Percentiles rank a stretch among this genome's conserved stretches.
Conservation (phyloP, 768 basidiomycete genomes). For the Mrakia gelida region DNA sequence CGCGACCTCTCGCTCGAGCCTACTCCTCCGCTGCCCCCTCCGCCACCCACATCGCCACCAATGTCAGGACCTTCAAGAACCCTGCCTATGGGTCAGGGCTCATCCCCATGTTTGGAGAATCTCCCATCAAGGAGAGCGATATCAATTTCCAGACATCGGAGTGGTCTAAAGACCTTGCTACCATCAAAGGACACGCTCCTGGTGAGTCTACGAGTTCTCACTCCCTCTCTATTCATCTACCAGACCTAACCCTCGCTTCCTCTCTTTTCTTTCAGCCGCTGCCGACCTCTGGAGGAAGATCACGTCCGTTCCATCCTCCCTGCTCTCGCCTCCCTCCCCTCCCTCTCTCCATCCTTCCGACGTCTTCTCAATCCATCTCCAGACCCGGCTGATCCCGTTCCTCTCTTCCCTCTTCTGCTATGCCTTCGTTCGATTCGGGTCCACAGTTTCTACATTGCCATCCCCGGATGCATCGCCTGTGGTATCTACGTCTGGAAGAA, state of each 20-base stretch:
- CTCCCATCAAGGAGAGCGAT: slow-evolving; percentile 22
- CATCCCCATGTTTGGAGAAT: slow-evolving; percentile 20
- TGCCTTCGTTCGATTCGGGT: not conserved
- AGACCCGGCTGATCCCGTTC: too few species aligned
- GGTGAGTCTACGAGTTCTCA: slow-evolving; percentile 2
- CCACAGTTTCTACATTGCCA: slow-evolving; percentile 28
- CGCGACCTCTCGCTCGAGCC: not conserved
- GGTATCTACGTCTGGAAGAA: slow-evolving; percentile 25
- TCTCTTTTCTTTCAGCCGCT: slow-evolving; percentile 15
- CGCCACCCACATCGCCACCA: not conserved
- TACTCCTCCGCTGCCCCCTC: slow-evolving; percentile 11
- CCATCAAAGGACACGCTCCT: slow-evolving; percentile 29
- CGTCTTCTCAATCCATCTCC: not conserved
- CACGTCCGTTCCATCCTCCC: slow-evolving; percentile 20
- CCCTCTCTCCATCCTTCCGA: not conserved
- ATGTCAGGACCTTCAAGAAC: not conserved
- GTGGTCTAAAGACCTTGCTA: slow-evolving; percentile 18
- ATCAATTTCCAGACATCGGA: slow-evolving; percentile 16
- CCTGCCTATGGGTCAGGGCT: not conserved
- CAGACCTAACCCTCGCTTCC: not conserved
- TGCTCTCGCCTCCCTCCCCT: not conserved
- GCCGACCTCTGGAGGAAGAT: slow-evolving; percentile 33
- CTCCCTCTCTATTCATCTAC: not conserved
- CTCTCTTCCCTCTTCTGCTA: not conserved
- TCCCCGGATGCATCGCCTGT: slow-evolving; percentile 18